Evolutionary conservation across 192 early-diverging fungal genomes (phyloP), one percentile per base, ranked within the genome.

Genomic region (Coemansia sp.): DNA sequence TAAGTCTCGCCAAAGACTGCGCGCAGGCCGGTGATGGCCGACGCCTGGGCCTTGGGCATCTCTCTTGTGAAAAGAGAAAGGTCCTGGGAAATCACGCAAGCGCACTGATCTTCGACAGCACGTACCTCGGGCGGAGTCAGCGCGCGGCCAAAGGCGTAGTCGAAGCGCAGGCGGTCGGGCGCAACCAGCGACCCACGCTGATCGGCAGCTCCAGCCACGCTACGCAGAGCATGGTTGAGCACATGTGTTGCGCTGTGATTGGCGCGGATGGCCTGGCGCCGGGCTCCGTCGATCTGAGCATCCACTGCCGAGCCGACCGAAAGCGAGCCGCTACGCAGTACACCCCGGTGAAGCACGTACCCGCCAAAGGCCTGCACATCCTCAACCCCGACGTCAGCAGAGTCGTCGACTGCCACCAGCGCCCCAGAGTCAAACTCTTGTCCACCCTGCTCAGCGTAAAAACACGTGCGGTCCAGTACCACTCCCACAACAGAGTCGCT

Each of bases 1-100:
- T 99, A 99, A 33, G 87, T 86, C 78, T 99, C 95, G 42, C 94
- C 95, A 82, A 99, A 99, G 9, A 97, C 95, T 17, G 97, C 97
- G 62, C 95, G 89, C 54, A 99, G 88, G 9, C 95, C 94, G 55
- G 84, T 82, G 71, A 99, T 97, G 55, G 87, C 70, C 71, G 89
- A 90, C 32, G 93, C 97, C 41, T 85, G 67, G 33, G 63, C 67
- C 53, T 97, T 85, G 15, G 94, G 84, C 3, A 97, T 92, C 50
- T 97, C 94, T 71, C 90, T 85, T 35, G 85, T 85, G 68, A 87
- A 97, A 4, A 97, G 91, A 24, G 68, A 62, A 29, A 82, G 65
- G 81, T 94, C 90, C 48, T 85, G 84, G 42, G 79, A 65, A 68
- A 99, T 90, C 55, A 89, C 86, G 37, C 83, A 74, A 75, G 87